A percentile compares a stretch with the other conserved stretches of the same genome.
Conservation (phyloP, 2,329 filamentous ascomycete genomes). For the Cryphonectria naterciae region DNA sequence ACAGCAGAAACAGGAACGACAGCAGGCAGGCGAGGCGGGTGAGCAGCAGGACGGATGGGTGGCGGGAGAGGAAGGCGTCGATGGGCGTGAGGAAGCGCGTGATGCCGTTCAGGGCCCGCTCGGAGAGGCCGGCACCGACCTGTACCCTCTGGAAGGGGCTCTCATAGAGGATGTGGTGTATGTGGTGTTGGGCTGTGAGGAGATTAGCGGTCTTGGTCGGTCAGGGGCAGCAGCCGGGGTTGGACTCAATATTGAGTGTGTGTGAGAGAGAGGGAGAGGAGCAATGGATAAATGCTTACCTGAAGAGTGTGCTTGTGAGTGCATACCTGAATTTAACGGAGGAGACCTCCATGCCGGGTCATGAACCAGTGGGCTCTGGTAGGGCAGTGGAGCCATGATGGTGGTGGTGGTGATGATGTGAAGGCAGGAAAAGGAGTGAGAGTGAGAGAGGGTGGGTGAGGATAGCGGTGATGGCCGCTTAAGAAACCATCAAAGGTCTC, state of each 20-base stretch:
- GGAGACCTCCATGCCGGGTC: constrained; percentile 8
- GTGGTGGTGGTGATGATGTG: not conserved
- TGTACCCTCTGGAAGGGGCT: constrained; percentile 7
- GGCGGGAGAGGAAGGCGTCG: not conserved
- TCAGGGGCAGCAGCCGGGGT: not conserved
- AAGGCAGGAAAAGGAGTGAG: not conserved
- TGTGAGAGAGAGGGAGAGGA: no score
- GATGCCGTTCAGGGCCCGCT: not conserved
- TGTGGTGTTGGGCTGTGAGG: not conserved
- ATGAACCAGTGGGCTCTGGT: constrained; percentile 4
- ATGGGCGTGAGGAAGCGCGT: not conserved
- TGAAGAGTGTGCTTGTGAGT: not conserved
- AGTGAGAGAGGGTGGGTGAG: not conserved
- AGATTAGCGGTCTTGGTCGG: not conserved
- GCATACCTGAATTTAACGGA: not conserved
- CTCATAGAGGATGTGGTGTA: not conserved
- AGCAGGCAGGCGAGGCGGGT: constrained; percentile 6
- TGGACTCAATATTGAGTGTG: no score
- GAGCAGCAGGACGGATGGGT: not conserved
- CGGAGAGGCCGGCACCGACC: not conserved
- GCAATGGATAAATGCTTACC: no score
- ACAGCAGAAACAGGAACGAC: not conserved
- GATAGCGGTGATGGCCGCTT: not conserved
- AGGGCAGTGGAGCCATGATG: constrained; percentile 8
- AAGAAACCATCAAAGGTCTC: not conserved